Conservation (phyloP, 2,329 filamentous ascomycete species). For the Colletotrichum incanum region DNA sequence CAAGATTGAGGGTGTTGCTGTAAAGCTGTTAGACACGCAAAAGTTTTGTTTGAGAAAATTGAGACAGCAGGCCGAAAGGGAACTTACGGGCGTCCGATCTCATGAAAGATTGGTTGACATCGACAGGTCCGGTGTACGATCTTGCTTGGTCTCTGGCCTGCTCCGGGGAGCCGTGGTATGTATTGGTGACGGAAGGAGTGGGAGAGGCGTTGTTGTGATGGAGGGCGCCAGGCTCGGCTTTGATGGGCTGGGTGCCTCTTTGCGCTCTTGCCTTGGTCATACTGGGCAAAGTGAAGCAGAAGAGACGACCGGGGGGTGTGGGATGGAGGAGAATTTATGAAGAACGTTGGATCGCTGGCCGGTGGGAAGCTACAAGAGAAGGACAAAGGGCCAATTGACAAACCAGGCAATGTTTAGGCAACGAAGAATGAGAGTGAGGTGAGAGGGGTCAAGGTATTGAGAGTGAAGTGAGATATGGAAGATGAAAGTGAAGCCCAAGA, state of each 20-base stretch:
- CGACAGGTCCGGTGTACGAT: constrained; percentile 1
- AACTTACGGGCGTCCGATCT: constrained; percentile 59
- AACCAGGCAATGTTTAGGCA: not conserved
- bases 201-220: not conserved
- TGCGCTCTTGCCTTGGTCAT: constrained; percentile 37
- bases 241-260: constrained; percentile 22
- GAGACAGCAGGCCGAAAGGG: not conserved
- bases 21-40: not conserved
- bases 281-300: constrained; percentile 11
- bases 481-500: constrained; percentile 12
- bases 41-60: not conserved
- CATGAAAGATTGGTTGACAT: constrained; percentile 42
- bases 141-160: constrained; percentile 8
- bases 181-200: constrained; percentile 25
- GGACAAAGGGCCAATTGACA: constrained; percentile 1
- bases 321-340: not conserved
- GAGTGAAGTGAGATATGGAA: constrained; percentile 3
- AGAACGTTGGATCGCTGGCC: not conserved
- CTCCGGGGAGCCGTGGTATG: constrained; percentile 25
- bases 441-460: not conserved
- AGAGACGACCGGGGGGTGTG: constrained; percentile 5
- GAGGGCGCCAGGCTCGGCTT: constrained; percentile 30
- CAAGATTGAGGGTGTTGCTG: constrained; percentile 57
- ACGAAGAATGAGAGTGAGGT: not conserved
- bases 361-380: not conserved